Percentiles rank a stretch among this genome's conserved stretches.
Conservation (phyloP, 108 stramenopile genomes). For the Stephanodiscus triporus region DNA sequence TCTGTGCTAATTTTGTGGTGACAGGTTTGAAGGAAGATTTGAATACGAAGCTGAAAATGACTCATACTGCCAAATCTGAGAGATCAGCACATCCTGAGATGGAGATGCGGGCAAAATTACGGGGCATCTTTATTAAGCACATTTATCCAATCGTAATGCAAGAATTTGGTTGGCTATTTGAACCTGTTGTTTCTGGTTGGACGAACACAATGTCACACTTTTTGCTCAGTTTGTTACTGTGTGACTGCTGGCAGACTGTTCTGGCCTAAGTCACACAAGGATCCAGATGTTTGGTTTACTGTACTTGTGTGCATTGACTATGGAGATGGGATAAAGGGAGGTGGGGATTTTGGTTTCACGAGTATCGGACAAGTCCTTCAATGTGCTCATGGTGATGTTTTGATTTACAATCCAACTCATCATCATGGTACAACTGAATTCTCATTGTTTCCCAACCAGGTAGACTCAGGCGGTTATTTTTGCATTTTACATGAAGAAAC, state of each 20-base stretch:
- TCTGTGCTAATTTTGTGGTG: background rate
- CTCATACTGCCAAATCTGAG: background rate
- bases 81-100: background rate
- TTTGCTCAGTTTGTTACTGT: background rate
- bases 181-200: background rate
- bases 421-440: too few species aligned
- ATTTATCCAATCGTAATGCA: background rate
- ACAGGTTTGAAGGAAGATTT: slow-evolving; percentile 5
- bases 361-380: background rate
- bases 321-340: background rate
- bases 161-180: background rate
- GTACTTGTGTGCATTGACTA: background rate
- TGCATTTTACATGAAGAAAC: too few species aligned
- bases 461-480: too few species aligned
- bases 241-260: background rate
- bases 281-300: background rate
- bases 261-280: background rate
- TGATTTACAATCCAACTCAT: too few species aligned
- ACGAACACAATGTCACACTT: background rate
- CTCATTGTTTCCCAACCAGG: too few species aligned
- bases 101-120: background rate
- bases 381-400: background rate
- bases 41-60: background rate
- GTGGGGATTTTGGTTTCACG: background rate
- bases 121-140: background rate